These are phyloP conservation scores for Fusarium nurragi DNA, from an alignment of 2,329 filamentous ascomycete species.

Conservation along the genomic window DNA sequence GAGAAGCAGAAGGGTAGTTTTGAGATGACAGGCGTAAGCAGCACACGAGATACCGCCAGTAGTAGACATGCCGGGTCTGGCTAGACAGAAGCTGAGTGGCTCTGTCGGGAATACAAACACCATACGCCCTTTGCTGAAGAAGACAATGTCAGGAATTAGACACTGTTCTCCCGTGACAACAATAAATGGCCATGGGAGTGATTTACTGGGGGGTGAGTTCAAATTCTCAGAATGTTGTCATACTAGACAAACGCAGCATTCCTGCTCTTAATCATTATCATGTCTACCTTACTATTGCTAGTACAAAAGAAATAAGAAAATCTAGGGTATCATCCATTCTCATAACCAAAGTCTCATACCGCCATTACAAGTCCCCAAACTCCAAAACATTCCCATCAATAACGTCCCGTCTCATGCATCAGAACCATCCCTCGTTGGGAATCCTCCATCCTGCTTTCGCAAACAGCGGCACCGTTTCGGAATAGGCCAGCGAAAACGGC, in stretches of 20 bases:
- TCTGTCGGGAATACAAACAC: not conserved
- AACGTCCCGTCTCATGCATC: not conserved
- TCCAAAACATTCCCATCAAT: conserved; percentile 3
- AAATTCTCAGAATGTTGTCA: not conserved
- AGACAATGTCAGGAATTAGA: not conserved
- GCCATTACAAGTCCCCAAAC: conserved; percentile 8
- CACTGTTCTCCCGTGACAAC: too few species aligned
- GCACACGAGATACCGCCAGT: not conserved
- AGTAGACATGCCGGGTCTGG: not conserved
- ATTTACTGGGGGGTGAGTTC: not conserved
- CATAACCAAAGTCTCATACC: conserved; percentile 5
- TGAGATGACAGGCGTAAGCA: not conserved
- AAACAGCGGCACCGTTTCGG: conserved; percentile 45
- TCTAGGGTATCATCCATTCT: conserved; percentile 31
- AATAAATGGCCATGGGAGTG: not conserved
- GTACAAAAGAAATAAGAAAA: conserved; percentile 11
- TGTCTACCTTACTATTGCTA: conserved; percentile 1
- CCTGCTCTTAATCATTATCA: not conserved
- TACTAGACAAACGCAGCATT: not conserved
- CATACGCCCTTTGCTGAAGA: not conserved
- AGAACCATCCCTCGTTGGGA: conserved; percentile 19
- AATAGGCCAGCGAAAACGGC: conserved; percentile 46
- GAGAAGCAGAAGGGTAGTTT: not conserved
- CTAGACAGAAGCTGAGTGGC: not conserved
- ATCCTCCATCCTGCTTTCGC: conserved; percentile 44